Evolutionary conservation across 495 filamentous ascomycete genomes (phyloP).

Genomic region (Cercophora scortea): DNA sequence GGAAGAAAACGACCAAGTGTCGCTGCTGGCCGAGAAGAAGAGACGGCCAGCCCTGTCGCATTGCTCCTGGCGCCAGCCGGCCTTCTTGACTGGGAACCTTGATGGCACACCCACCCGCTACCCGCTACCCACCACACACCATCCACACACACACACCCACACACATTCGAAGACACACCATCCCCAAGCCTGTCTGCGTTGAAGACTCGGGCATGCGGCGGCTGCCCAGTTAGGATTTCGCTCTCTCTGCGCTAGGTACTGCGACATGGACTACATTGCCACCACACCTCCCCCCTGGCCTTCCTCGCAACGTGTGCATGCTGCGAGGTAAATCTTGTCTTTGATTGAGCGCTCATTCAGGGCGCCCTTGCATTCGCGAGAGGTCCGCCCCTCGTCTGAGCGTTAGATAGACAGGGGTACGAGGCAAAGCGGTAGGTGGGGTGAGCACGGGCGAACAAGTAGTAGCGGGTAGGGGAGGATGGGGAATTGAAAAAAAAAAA

Average conservation of each 20-base stretch:
- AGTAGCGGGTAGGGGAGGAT: background rate
- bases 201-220: background rate
- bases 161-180: background rate
- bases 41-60: no score
- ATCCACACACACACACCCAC: no score
- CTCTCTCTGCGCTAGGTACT: background rate
- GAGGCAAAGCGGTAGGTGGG: background rate
- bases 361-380: constrained; percentile 19
- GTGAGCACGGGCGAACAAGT: constrained; percentile 6
- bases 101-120: constrained; percentile 13
- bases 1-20: no score
- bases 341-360: constrained; percentile 4
- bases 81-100: constrained; percentile 9
- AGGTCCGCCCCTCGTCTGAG: constrained; percentile 6
- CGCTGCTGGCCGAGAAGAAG: no score
- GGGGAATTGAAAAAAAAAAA: background rate
- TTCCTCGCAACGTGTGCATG: constrained; percentile 23
- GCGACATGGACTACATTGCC: background rate
- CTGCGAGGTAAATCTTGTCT: constrained; percentile 26
- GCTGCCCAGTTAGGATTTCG: background rate
- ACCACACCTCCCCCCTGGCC: constrained; percentile 2
- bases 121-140: no score
- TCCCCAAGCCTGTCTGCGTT: background rate
- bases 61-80: no score
- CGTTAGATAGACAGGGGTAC: background rate